Percentiles rank a stretch among this genome's conserved stretches.
Evolutionary conservation across 371 early-diverging fungal species (phyloP).

Genomic region (Scutellospora calospora): DNA sequence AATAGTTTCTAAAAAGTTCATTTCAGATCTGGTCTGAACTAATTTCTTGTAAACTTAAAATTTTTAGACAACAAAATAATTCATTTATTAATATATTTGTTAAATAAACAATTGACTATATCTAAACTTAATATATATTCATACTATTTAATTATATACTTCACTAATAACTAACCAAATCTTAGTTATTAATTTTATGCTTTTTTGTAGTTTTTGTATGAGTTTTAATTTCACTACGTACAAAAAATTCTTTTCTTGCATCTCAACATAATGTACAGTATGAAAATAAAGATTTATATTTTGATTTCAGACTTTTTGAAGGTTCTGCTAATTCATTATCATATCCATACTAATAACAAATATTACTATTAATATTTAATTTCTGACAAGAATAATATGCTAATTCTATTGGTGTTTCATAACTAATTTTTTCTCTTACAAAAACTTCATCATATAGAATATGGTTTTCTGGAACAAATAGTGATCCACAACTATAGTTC

Average conservation of each 20-base stretch:
- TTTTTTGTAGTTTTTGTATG: too few relatives aligned
- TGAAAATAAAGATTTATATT: not conserved
- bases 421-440: slow-evolving; percentile 16
- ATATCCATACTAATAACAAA: not conserved
- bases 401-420: not conserved
- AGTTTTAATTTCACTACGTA: too few relatives aligned
- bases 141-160: too few relatives aligned
- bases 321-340: not conserved
- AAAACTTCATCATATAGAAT: slow-evolving; percentile 3
- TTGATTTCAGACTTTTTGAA: not conserved
- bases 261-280: not conserved
- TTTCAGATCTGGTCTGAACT: too few relatives aligned
- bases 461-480: not conserved
- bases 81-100: too few relatives aligned
- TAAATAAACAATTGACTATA: too few relatives aligned
- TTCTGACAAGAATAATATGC: slow-evolving; percentile 6
- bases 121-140: too few relatives aligned
- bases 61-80: too few relatives aligned
- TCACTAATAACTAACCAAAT: too few relatives aligned
- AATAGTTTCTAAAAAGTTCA: too few relatives aligned
- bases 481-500: not conserved
- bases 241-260: not conserved
- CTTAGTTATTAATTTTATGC: too few relatives aligned
- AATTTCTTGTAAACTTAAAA: too few relatives aligned
- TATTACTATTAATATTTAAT: not conserved